These are phyloP conservation scores for Syzygium oleosum DNA, from an alignment of 345 rosid species.

Conservation along the genomic window DNA sequence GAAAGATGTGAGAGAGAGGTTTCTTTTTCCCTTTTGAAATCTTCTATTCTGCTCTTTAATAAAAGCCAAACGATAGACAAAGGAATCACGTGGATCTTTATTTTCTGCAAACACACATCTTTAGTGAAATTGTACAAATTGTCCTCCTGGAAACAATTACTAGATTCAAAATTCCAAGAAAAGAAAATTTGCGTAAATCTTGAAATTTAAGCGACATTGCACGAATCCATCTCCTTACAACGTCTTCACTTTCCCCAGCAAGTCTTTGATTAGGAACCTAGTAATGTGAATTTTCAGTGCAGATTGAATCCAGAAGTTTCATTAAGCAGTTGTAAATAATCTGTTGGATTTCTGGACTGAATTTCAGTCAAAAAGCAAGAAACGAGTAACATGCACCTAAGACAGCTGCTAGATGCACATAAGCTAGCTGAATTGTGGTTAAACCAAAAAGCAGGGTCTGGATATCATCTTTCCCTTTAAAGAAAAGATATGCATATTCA, in stretches of 20 bases:
- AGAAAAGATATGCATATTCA: not conserved
- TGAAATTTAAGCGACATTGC: not conserved
- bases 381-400: not conserved
- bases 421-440: not conserved
- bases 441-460: not conserved
- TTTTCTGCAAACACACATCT: not conserved
- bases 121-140: not conserved
- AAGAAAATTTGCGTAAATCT: not conserved
- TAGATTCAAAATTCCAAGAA: not conserved
- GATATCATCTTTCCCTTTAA: not conserved
- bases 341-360: not conserved
- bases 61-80: not conserved
- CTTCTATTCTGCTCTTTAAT: not conserved
- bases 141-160: not conserved
- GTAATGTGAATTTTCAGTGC: not conserved
- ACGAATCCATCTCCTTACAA: not conserved
- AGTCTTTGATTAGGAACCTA: not conserved
- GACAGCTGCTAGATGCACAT: not conserved
- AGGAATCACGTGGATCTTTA: not conserved
- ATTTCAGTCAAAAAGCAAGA: not conserved
- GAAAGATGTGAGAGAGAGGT: not conserved
- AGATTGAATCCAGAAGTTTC: not conserved
- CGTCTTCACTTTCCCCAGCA: not conserved
- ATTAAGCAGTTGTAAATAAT: not conserved
- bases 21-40: not conserved